These are phyloP conservation scores for Podochytrium sp. DNA, from an alignment of 192 early-diverging fungal species.

Conservation along the genomic window DNA sequence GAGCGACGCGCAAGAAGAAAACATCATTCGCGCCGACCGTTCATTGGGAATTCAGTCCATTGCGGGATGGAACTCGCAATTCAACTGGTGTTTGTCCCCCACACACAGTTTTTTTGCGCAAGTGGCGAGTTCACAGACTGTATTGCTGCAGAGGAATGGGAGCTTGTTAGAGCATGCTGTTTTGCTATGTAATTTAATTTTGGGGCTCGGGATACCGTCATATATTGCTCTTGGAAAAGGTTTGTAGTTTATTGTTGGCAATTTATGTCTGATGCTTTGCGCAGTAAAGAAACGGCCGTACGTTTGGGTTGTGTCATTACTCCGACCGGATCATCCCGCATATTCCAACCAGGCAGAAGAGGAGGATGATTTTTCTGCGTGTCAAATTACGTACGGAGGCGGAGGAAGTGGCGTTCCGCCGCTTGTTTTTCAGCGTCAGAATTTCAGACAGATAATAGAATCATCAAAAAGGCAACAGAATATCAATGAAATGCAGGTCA, in stretches of 20 bases:
- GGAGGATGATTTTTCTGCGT: conserved; percentile 18
- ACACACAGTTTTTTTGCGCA: conserved; percentile 35
- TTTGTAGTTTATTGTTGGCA: background rate
- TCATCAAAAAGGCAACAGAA: background rate
- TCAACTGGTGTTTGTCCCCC: background rate
- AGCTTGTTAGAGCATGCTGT: conserved; percentile 40
- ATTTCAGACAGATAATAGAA: conserved; percentile 26
- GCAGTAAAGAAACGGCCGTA: conserved; percentile 42
- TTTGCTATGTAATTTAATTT: conserved; percentile 39
- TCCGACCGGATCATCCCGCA: background rate
- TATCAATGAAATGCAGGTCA: conserved; percentile 16
- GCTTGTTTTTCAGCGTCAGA: background rate
- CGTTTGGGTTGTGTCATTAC: conserved; percentile 49
- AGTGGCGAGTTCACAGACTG: conserved; percentile 36
- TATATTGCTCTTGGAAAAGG: conserved; percentile 46
- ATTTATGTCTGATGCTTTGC: background rate
- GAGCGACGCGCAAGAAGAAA: conserved; percentile 26
- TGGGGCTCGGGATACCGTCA: conserved; percentile 38
- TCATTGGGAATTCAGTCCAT: background rate
- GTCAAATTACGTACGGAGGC: background rate
- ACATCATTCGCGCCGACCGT: background rate
- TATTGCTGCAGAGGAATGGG: conserved; percentile 32
- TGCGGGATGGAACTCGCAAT: conserved; percentile 17
- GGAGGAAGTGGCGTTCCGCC: background rate
- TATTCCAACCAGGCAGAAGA: background rate